Conservation (phyloP, 2,329 filamentous ascomycete species). For the Microsporum ferrugineum region DNA sequence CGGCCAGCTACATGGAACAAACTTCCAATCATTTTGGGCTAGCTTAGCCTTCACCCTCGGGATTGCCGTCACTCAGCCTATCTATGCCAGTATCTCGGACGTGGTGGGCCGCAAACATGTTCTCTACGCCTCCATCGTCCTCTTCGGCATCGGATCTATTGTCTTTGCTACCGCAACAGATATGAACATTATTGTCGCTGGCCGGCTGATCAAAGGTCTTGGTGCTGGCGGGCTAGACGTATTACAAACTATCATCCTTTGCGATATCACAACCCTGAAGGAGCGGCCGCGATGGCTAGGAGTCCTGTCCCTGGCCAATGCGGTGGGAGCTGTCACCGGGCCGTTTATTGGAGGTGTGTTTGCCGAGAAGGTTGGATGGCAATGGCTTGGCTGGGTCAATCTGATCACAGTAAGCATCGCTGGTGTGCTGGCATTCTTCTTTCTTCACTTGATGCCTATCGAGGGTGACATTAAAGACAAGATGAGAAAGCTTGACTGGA, state of each 20-base stretch:
- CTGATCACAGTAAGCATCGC: slow-evolving; percentile 45
- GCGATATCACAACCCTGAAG: slow-evolving; percentile 34
- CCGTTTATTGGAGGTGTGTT: slow-evolving; percentile 15
- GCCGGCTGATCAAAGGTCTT: slow-evolving; percentile 34
- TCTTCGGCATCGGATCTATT: slow-evolving; percentile 36
- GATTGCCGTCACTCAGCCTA: slow-evolving; percentile 31
- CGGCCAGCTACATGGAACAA: slow-evolving; percentile 36
- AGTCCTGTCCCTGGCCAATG: slow-evolving; percentile 29
- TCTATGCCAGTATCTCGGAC: slow-evolving; percentile 41
- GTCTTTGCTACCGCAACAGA: slow-evolving; percentile 30
- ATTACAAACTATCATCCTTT: slow-evolving; percentile 34
- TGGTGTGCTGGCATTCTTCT: slow-evolving; percentile 38
- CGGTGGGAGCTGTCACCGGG: slow-evolving; percentile 27
- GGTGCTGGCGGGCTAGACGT: slow-evolving; percentile 36
- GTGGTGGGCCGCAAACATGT: slow-evolving; percentile 41
- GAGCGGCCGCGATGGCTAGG: slow-evolving; percentile 29
- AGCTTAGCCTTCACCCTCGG: slow-evolving; percentile 47
- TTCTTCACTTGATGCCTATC: slow-evolving; percentile 39
- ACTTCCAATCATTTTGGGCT: slow-evolving; percentile 52
- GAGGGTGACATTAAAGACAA: slow-evolving; percentile 39
- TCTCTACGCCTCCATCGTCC: slow-evolving; percentile 27
- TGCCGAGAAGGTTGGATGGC: slow-evolving; percentile 31
- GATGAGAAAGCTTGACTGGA: slow-evolving; percentile 48
- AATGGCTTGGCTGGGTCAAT: slow-evolving; percentile 57
- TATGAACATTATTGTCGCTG: slow-evolving; percentile 37